A percentile compares a stretch with the other conserved stretches of the same genome.
phyloP scores from a whole-genome alignment of 208 protist genomes.

The Acanthamoeba triangularis region DNA sequence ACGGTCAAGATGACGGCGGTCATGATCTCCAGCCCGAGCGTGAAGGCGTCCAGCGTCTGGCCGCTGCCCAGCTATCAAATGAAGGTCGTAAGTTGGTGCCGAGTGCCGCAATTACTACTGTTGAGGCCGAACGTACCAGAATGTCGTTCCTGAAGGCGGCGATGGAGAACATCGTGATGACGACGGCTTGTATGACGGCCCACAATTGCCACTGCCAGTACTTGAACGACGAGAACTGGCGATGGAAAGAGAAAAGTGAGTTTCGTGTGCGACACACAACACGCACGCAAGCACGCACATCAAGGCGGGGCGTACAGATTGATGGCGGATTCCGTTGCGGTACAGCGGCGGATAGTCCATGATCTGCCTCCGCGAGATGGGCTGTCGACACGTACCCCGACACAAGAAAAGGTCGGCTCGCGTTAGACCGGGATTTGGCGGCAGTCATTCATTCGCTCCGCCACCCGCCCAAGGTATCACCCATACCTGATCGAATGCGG shows the following conservation, averaged over 20 bases:
- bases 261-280: background rate
- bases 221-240: slow-evolving; percentile 24
- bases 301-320: background rate
- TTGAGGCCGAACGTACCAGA: background rate
- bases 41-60: background rate
- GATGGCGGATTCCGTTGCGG: background rate
- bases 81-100: too few relatives aligned
- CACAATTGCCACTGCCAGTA: slow-evolving; percentile 33
- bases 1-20: background rate
- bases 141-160: slow-evolving; percentile 41
- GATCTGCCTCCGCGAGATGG: background rate
- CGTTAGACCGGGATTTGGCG: too few relatives aligned
- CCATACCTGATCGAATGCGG: slow-evolving; percentile 90
- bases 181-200: background rate
- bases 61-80: background rate
- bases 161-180: slow-evolving; percentile 12
- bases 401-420: background rate
- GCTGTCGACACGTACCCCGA: background rate
- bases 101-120: background rate
- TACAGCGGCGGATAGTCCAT: slow-evolving; percentile 20
- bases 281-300: background rate
- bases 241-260: background rate
- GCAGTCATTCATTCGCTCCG: too few relatives aligned
- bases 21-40: slow-evolving; percentile 12
- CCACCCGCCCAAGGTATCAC: background rate